Base-by-base conservation (phyloP, 768 basidiomycete species). In the Suillus clintonianus region DNA sequence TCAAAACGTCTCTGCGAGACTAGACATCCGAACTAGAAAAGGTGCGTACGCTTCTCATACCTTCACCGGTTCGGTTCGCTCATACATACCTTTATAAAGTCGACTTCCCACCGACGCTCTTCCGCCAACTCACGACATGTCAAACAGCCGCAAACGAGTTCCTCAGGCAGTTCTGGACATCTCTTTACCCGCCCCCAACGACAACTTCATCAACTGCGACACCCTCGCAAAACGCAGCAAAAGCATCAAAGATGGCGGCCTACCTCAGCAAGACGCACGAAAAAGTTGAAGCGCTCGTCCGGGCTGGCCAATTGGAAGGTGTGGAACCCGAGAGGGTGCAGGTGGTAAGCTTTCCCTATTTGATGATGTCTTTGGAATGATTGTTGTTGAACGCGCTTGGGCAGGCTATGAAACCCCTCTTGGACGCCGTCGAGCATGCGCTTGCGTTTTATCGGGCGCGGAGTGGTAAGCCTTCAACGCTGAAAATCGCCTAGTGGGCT, bases 101-200 rank as follows among this genome's bases (percentile, higher is more conserved):
- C 64, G 89, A 92, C 45, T 87, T 99, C 39, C 92, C 95, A 1
- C 86, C 91, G 57, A 83, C 81, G 2, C 79, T 97, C 43, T 88
- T 93, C 69, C 82, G 86, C 61, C 89, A 95, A 77, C 90, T 98
- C 86, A 88, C 86, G 19, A 91, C 91, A 0, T 94, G 92, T 70
- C 95, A 97, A 71, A 94, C 94, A 1, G 91, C 96, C 4, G 90
- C 96, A 13, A 95, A 94, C 70, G 97, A 99, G 73, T 97, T 99
- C 74, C 81, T 99, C 15, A 89, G 97, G 34, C 97, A 99, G 73
- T 98, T 95, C 74, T 99, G 96, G 95, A 84, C 89, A 2, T 86
- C 94, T 2, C 85, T 92, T 57, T 91, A 94, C 66, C 96, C 95
- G 6, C 87, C 90, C 7, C 76, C 83, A 1, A 79, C 83, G 19